Percentiles rank a stretch among this genome's conserved stretches.
Conservation (phyloP, 2,329 filamentous ascomycete genomes). For the Stachybotrys elegans region DNA sequence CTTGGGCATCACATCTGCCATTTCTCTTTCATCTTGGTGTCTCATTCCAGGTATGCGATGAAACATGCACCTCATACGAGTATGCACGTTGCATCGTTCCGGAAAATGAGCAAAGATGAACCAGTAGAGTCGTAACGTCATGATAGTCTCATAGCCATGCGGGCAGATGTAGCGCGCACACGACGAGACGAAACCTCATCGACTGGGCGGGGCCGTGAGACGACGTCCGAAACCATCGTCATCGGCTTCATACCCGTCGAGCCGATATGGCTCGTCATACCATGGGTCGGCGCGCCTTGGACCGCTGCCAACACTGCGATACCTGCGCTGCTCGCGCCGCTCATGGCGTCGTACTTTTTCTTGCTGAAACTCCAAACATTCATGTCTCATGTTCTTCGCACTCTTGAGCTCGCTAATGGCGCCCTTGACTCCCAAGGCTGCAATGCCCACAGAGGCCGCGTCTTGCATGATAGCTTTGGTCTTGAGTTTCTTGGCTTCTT, state of each 20-base stretch:
- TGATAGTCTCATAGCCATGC: no score
- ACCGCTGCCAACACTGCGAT: conserved; percentile 20
- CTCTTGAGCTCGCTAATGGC: conserved; percentile 53
- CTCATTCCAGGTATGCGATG: no score
- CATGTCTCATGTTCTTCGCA: conserved; percentile 43
- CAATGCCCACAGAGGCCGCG: conserved; percentile 53
- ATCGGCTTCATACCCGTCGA: conserved; percentile 31
- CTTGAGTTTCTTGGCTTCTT: conserved; percentile 52
- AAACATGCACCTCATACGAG: no score
- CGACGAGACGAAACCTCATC: no score
- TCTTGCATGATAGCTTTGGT: conserved; percentile 52
- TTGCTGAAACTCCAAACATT: conserved; percentile 42
- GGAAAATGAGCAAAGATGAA: no score
- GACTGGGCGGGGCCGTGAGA: no score
- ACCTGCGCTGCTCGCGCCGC: conserved; percentile 34
- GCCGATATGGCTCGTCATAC: conserved; percentile 33
- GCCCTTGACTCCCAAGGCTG: conserved; percentile 52
- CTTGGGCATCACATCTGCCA: no score
- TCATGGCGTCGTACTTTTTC: conserved; percentile 47
- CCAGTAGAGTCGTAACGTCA: no score
- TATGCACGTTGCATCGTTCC: no score
- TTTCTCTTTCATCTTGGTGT: no score
- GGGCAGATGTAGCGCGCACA: no score
- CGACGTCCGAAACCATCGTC: no score
- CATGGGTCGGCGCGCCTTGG: conserved; percentile 39